Percentiles rank a stretch among this genome's conserved stretches.
Conservation (phyloP, 768 basidiomycete species). For the Coprinellus micaceus region DNA sequence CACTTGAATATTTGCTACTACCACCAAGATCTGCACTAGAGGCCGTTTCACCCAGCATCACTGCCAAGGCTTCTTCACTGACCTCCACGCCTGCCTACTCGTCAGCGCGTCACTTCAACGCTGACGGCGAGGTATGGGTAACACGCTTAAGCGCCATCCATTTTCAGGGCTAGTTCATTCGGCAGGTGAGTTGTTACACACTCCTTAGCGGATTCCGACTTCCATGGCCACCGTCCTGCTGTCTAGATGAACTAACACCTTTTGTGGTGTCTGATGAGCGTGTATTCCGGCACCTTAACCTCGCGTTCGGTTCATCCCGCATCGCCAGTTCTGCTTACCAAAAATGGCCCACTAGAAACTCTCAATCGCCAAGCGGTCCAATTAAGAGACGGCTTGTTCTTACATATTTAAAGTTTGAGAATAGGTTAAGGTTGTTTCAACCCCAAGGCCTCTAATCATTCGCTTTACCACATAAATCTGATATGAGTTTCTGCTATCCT, state of each 20-base stretch:
- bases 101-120: too few species aligned
- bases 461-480: constrained; percentile 72
- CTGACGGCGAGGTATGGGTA: too few species aligned
- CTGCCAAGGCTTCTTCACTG: too few species aligned
- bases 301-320: constrained; percentile 68
- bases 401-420: constrained; percentile 83
- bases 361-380: constrained; percentile 80
- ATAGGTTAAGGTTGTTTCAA: constrained; percentile 84
- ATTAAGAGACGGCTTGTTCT: constrained; percentile 79
- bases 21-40: too few species aligned
- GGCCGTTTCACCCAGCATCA: too few species aligned
- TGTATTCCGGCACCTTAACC: constrained; percentile 78
- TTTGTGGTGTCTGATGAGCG: constrained; percentile 83
- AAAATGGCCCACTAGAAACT: constrained; percentile 81
- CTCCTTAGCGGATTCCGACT: too few species aligned
- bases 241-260: constrained; percentile 85
- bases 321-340: constrained; percentile 68
- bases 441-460: constrained; percentile 92
- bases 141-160: too few species aligned
- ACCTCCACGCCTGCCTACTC: too few species aligned
- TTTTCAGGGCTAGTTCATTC: too few species aligned
- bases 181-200: too few species aligned
- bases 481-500: constrained; percentile 53
- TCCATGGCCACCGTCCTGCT: constrained; percentile 87
- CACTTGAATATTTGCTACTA: too few species aligned